These are phyloP conservation scores for Periconia sp. DNA, from an alignment of 2,329 filamentous ascomycete species.

Conservation along the genomic window DNA sequence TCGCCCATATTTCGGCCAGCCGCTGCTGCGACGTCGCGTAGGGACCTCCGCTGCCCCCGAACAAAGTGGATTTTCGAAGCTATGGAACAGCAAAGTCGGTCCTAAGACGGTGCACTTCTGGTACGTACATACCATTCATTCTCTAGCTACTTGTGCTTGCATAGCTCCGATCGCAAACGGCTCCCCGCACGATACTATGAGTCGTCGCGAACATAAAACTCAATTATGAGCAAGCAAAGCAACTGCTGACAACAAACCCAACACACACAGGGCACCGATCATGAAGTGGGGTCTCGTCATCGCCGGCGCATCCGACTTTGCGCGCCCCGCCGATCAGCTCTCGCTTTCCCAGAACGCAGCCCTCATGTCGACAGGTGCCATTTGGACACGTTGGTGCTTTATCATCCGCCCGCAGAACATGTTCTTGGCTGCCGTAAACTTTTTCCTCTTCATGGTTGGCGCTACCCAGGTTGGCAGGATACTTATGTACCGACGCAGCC, in stretches of 20 bases:
- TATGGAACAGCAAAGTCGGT: conserved; percentile 58
- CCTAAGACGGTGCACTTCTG: conserved; percentile 94
- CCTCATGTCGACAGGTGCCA: conserved; percentile 84
- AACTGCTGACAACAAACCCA: background rate
- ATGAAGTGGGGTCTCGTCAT: conserved; percentile 96
- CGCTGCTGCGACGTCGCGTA: conserved; percentile 64
- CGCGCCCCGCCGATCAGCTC: conserved; percentile 87
- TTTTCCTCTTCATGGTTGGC: conserved; percentile 91
- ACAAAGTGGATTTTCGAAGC: conserved; percentile 66
- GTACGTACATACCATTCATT: conserved; percentile 52
- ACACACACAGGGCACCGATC: conserved; percentile 72
- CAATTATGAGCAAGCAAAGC: background rate
- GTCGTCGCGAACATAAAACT: background rate
- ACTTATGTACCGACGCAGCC: conserved; percentile 61
- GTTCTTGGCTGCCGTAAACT: conserved; percentile 94
- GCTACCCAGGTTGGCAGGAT: conserved; percentile 81
- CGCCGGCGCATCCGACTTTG: conserved; percentile 88
- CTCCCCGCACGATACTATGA: background rate
- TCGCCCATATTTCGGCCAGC: conserved; percentile 53
- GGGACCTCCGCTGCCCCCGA: conserved; percentile 63
- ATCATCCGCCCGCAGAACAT: conserved; percentile 94
- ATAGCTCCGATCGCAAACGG: background rate
- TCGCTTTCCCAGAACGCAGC: conserved; percentile 91
- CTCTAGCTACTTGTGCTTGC: background rate
- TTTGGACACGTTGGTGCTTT: conserved; percentile 99